Evolutionary conservation across 176 grass and related monocot genomes (phyloP).

Genomic region (Oryza punctata): DNA sequence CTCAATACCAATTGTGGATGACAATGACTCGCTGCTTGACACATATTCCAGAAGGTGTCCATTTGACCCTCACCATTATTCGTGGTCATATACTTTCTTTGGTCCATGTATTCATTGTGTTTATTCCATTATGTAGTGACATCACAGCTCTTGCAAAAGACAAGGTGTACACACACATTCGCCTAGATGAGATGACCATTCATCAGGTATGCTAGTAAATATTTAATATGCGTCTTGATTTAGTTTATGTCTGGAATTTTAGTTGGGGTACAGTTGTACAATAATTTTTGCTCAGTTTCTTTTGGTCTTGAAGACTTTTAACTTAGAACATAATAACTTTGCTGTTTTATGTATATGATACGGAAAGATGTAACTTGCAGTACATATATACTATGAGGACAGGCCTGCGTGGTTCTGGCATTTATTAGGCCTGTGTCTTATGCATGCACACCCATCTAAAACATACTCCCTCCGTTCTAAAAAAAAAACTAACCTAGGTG

Average conservation of each 20-base stretch:
- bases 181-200: constrained; percentile 91
- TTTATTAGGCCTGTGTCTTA: neutral
- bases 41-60: constrained; percentile 94
- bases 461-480: no score
- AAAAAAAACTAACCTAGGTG: no score
- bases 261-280: neutral
- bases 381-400: neutral
- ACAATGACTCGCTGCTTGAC: constrained; percentile 87
- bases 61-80: neutral
- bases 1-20: constrained; percentile 96
- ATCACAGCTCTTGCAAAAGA: constrained; percentile 99
- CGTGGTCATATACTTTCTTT: neutral
- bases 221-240: neutral
- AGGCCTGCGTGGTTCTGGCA: neutral
- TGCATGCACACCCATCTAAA: neutral
- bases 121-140: constrained; percentile 70
- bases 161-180: constrained; percentile 88
- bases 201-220: constrained; percentile 63
- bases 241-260: neutral
- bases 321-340: neutral
- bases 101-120: neutral
- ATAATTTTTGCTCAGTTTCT: neutral
- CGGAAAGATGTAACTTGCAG: neutral
- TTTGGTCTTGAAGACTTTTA: neutral
- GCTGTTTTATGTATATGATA: neutral